These are phyloP conservation scores for Hypoxylon sp. DNA, from an alignment of 2,329 filamentous ascomycete genomes.

Conservation along the genomic window DNA sequence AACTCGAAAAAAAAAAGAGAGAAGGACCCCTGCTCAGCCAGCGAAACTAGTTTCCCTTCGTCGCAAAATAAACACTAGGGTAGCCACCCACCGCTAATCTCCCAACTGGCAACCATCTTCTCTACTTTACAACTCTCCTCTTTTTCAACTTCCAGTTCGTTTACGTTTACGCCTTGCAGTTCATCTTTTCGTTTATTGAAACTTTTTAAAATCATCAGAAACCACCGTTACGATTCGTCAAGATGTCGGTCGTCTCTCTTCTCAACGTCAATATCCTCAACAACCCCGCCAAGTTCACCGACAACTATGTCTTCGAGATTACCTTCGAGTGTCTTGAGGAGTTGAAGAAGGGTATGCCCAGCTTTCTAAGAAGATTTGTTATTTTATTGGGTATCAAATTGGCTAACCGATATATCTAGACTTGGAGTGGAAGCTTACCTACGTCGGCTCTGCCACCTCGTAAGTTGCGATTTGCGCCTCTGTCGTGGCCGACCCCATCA, in stretches of 20 bases:
- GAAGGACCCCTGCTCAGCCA: conserved; percentile 17
- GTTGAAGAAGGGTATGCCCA: conserved; percentile 88
- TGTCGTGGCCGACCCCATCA: background rate
- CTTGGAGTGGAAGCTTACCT: conserved; percentile 99
- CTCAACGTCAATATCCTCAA: conserved; percentile 95
- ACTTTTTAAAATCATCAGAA: too few relatives aligned
- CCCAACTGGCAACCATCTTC: conserved; percentile 13
- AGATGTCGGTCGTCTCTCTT: conserved; percentile 95
- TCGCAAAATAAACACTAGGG: conserved; percentile 35
- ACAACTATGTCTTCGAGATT: conserved; percentile 96
- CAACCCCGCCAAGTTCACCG: conserved; percentile 93
- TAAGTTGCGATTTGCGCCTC: conserved; percentile 58
- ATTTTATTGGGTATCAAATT: background rate
- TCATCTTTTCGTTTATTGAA: too few relatives aligned
- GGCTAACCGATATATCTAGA: conserved; percentile 63
- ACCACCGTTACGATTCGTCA: conserved; percentile 44
- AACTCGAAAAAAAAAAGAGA: conserved; percentile 18
- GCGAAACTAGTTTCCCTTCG: conserved; percentile 12
- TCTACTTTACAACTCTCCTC: background rate
- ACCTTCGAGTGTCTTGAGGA: conserved; percentile 97
- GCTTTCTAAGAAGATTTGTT: background rate
- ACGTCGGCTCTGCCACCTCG: conserved; percentile 98
- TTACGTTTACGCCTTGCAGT: too few relatives aligned
- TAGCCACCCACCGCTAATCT: conserved; percentile 26
- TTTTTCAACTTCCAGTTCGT: background rate